These are phyloP conservation scores for Larix kaempferi DNA, from an alignment of 75 land plant species.

Conservation along the genomic window DNA sequence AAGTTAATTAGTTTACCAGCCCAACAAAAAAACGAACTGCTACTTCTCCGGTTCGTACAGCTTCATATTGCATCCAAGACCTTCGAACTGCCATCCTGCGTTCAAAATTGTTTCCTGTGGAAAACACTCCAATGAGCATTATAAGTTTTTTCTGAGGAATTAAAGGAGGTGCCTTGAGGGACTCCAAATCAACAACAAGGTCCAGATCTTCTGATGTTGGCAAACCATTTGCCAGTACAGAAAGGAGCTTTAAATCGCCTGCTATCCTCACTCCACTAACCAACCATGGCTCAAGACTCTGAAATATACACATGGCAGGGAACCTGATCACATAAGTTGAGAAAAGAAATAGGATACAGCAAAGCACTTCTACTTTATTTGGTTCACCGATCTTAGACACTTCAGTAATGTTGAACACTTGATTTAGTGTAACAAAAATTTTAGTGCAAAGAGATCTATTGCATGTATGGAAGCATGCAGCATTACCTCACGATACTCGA, in stretches of 20 bases:
- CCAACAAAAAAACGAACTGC: conserved; percentile 93
- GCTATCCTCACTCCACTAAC: conserved; percentile 58
- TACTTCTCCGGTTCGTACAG: conserved; percentile 71
- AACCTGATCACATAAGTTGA: background rate
- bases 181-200: conserved; percentile 42
- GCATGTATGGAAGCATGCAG: background rate
- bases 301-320: conserved; percentile 14
- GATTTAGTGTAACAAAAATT: no score
- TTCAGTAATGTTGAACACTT: background rate
- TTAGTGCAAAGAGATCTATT: background rate
- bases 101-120: conserved; percentile 79
- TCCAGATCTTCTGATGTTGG: conserved; percentile 74
- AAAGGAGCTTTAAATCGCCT: conserved; percentile 62
- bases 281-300: conserved; percentile 90
- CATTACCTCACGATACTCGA: conserved; percentile 79
- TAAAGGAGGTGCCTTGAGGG: conserved; percentile 62
- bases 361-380: background rate
- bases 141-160: conserved; percentile 31
- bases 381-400: background rate
- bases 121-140: conserved; percentile 76
- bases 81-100: conserved; percentile 85
- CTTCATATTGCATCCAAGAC: conserved; percentile 86
- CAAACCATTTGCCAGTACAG: conserved; percentile 68
- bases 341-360: background rate
- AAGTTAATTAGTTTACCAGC: conserved; percentile 46